Base-by-base conservation (phyloP, 2,329 filamentous ascomycete species). In the Myotisia sp. region DNA sequence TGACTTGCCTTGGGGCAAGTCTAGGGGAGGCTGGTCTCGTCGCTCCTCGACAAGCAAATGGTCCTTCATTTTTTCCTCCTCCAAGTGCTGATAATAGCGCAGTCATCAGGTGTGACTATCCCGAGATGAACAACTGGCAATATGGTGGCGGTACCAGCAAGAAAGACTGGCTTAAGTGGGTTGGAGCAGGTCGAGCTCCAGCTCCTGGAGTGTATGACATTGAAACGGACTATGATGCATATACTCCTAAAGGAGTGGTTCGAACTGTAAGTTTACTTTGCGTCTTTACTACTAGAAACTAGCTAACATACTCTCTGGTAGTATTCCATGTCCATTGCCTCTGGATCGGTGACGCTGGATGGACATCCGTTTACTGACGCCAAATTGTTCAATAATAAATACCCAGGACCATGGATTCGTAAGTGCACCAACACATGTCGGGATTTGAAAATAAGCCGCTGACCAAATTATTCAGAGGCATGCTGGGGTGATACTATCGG, bases 401-500 rank as follows among this genome's bases (percentile, higher is more conserved):
- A 54, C 14, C 52, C 52, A 0, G 55, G 54, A 4, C 54, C 54
- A 2, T 44, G 47, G 3, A 47, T 34, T 34, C 31, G 31, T 34
- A 14, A 34, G 31, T 34, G 4, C 13, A 5, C 12, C 19, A n/a
- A n/a, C n/a, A n/a, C n/a, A 5, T n/a, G 4, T 12, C 19, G 6
- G 21, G 4, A 19, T 10, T 6, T 18, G 12, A 23, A 13, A 16
- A 13, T 13, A 10, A 30, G 7, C n/a, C 31, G 38, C 26, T 19
- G 6, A 3, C 18, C 19, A 8, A 6, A n/a, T 18, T 17, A 21
- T 5, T 5, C 56, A 23, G 43, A 49, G 23, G 54, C 53, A 3
- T 45, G 56, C 30, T 56, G 53, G 53, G 54, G 53, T 9, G 54
- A 58, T 37, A 44, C 40, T 5, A 41, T 49, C 5, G 32, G 46